phyloP scores from a whole-genome alignment of 1,284 basidiomycete genomes.

The Agroathelia rolfsii region DNA sequence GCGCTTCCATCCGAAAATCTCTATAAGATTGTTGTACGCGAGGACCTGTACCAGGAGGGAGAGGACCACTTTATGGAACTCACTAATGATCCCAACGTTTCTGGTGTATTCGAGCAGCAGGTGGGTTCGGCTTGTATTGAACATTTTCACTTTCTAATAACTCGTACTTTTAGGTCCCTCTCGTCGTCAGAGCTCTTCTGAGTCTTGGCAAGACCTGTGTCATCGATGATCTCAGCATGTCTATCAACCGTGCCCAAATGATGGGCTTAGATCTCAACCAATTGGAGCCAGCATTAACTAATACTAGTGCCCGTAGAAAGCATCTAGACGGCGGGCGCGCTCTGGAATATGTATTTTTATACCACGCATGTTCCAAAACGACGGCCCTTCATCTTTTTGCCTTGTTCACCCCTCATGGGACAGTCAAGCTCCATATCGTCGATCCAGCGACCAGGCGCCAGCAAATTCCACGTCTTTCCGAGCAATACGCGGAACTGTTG shows the following conservation, averaged over 20 bases:
- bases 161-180: conserved; percentile 54
- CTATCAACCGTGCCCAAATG: conserved; percentile 79
- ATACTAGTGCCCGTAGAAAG: conserved; percentile 49
- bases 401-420: conserved; percentile 71
- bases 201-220: conserved; percentile 80
- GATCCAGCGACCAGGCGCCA: conserved; percentile 84
- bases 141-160: conserved; percentile 9
- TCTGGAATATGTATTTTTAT: conserved; percentile 87
- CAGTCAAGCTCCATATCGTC: conserved; percentile 79
- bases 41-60: conserved; percentile 76
- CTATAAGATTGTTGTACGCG: conserved; percentile 78
- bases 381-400: conserved; percentile 85
- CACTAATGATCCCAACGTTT: conserved; percentile 90
- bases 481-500: conserved; percentile 57
- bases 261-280: conserved; percentile 82
- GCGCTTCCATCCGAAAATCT: conserved; percentile 72
- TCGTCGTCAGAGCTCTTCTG: conserved; percentile 76
- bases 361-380: conserved; percentile 71
- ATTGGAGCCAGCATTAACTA: conserved; percentile 56
- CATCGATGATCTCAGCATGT: conserved; percentile 57
- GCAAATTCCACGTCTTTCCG: conserved; percentile 67
- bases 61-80: conserved; percentile 89
- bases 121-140: conserved; percentile 27
- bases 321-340: conserved; percentile 73
- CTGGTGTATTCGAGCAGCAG: conserved; percentile 92